Evolutionary conservation across 1,139 yeast species (phyloP).

Genomic region (Scheffersomyces quercinus): DNA sequence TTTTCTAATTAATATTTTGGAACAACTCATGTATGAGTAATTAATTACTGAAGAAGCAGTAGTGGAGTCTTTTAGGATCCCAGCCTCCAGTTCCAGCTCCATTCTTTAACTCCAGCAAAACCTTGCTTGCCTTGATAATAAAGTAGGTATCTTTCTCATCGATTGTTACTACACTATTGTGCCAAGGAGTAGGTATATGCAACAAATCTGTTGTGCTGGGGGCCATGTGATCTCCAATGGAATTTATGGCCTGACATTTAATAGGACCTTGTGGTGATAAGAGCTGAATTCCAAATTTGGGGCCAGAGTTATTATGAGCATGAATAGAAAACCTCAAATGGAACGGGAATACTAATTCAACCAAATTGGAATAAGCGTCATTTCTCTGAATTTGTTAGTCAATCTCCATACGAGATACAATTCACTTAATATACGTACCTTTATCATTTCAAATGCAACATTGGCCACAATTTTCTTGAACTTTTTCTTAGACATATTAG

Average conservation of each 20-base stretch:
- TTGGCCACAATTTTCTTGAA: constrained; percentile 52
- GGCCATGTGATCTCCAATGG: constrained; percentile 27
- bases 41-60: neutral
- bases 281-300: constrained; percentile 56
- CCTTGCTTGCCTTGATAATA: constrained; percentile 30
- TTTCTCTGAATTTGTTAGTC: constrained; percentile 36
- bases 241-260: constrained; percentile 37
- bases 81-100: constrained; percentile 28
- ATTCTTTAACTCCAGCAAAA: constrained; percentile 21
- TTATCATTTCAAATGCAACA: constrained; percentile 65
- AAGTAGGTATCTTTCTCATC: constrained; percentile 24
- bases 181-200: constrained; percentile 72
- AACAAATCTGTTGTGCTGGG: constrained; percentile 44
- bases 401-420: neutral
- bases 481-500: constrained; percentile 43
- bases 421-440: constrained; percentile 15
- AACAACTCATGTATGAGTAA: too few relatives aligned
- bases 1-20: too few relatives aligned
- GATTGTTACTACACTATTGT: constrained; percentile 52
- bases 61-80: constrained; percentile 18
- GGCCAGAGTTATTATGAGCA: constrained; percentile 59
- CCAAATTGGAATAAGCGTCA: constrained; percentile 65
- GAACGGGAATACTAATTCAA: constrained; percentile 59
- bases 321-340: constrained; percentile 61
- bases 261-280: constrained; percentile 35